These are phyloP conservation scores for Nakazawaea holstii DNA, from an alignment of 805 yeast species.

Conservation along the genomic window DNA sequence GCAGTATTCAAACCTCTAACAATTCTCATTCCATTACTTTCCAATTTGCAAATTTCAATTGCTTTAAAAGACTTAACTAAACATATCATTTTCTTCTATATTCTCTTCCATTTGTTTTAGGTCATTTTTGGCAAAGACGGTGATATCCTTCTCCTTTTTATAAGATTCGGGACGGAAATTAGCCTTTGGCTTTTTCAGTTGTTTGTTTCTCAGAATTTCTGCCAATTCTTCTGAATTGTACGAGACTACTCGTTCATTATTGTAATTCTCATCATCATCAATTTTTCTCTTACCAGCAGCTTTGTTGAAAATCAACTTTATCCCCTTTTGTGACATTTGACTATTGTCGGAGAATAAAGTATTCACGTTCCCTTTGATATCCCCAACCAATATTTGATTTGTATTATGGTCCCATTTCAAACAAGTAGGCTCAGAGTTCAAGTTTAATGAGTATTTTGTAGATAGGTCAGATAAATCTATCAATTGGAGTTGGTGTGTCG, in stretches of 20 bases:
- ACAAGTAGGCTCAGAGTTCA: constrained; percentile 11
- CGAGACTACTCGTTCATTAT: not conserved
- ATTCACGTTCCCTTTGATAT: constrained; percentile 10
- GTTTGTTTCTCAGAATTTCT: not conserved
- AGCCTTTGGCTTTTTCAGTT: not conserved
- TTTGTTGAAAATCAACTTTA: constrained; percentile 15
- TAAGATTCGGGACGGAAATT: no score
- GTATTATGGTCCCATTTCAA: constrained; percentile 17
- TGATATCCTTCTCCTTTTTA: no score
- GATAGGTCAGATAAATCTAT: constrained; percentile 13
- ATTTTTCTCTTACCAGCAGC: constrained; percentile 14
- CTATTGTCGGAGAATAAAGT: constrained; percentile 16
- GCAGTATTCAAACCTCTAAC: no score
- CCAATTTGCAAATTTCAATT: no score
- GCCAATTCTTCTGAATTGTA: constrained; percentile 4
- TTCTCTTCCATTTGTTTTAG: no score
- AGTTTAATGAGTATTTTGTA: constrained; percentile 9
- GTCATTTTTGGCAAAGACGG: no score
- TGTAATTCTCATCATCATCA: constrained; percentile 10
- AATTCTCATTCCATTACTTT: no score
- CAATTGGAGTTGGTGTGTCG: not conserved
- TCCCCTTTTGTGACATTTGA: constrained; percentile 16
- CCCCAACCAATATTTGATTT: constrained; percentile 21
- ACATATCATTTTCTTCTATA: no score
- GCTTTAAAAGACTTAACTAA: no score